Conservation (phyloP, 768 basidiomycete species). For the Termitomyces sp. region DNA sequence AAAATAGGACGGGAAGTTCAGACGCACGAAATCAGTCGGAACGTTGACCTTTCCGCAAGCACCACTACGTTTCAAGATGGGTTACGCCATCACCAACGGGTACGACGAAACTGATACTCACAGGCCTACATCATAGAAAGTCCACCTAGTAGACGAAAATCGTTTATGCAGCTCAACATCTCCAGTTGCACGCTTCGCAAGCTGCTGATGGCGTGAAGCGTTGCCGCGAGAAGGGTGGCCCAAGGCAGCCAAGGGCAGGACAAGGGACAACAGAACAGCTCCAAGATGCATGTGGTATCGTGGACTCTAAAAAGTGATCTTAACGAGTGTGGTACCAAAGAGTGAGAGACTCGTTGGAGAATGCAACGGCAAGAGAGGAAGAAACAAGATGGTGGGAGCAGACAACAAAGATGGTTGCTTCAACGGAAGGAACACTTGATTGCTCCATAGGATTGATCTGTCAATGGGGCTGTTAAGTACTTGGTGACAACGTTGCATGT, state of each 20-base stretch:
- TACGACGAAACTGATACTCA: conserved; percentile 18
- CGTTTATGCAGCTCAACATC: conserved; percentile 39
- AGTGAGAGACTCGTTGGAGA: conserved; percentile 6
- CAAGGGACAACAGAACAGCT: conserved; percentile 27
- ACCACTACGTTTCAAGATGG: conserved; percentile 37
- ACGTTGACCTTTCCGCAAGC: conserved; percentile 47
- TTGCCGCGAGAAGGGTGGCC: conserved; percentile 27
- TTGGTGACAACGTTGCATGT: not conserved
- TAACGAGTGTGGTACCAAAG: conserved; percentile 16
- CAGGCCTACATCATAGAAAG: conserved; percentile 57
- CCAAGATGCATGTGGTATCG: conserved; percentile 21
- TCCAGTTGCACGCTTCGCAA: conserved; percentile 44
- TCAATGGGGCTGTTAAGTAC: not conserved
- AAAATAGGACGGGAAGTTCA: not conserved
- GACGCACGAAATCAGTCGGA: conserved; percentile 41
- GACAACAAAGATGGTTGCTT: conserved; percentile 2
- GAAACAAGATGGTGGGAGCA: conserved; percentile 4
- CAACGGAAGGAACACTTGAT: not conserved
- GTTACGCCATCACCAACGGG: not conserved
- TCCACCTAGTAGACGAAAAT: conserved; percentile 37
- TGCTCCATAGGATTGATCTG: conserved; percentile 7
- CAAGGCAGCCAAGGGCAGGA: conserved; percentile 31
- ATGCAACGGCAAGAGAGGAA: not conserved
- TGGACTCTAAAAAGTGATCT: conserved; percentile 6
- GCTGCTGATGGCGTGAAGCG: conserved; percentile 39